Base-by-base conservation (phyloP, 2,329 filamentous ascomycete species). In the Colletotrichum chrysophilum region DNA sequence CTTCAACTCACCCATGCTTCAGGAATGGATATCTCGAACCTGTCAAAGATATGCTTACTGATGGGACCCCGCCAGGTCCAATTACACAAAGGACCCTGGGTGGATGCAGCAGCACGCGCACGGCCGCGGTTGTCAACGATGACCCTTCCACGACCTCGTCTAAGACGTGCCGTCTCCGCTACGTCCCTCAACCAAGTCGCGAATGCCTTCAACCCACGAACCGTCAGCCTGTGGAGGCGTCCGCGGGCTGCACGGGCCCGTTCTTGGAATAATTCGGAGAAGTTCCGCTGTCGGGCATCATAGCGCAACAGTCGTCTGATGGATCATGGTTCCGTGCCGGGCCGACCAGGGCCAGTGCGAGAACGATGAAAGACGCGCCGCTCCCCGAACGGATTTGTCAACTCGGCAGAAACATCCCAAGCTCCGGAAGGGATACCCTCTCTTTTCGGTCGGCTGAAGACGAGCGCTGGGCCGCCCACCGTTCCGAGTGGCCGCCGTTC, bases 291-390 rank as follows among this genome's bases (percentile, higher is more conserved):
- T 26, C 66, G 32, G 24, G 26, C 28, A 32, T 55, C 48, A 30
- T 34, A 66, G 67, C 28, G 43, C 38, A 24, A 36, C 9, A 52
- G 67, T 66, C 52, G 52, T 74, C 67, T 64, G 71, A 66, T 66
- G 67, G 71, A 61, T 28, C 32, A 66, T 66, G 67, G 71, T 68
- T 24, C 58, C 71, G 66, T 18, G 28, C 56, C 43, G 71, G 71
- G 34, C 48, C 48, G 67, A 38, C 8, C 10, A 48, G 14, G 71
- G 71, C 67, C 60, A 71, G 34, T 74, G 71, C 71, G 34, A 73
- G 24, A 24, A 61, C 26, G 13, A 48, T 32, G 12, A 28, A 70
- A n/a, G 14, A 32, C 13, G 43, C 26, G 21, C 34, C 36, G 52
- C 43, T 48, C 43, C 43, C 43, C 43, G 43, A 21, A 52, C 55